Evolutionary conservation across 208 protist species (phyloP).

Genomic region (Crithidia fasciculata): DNA sequence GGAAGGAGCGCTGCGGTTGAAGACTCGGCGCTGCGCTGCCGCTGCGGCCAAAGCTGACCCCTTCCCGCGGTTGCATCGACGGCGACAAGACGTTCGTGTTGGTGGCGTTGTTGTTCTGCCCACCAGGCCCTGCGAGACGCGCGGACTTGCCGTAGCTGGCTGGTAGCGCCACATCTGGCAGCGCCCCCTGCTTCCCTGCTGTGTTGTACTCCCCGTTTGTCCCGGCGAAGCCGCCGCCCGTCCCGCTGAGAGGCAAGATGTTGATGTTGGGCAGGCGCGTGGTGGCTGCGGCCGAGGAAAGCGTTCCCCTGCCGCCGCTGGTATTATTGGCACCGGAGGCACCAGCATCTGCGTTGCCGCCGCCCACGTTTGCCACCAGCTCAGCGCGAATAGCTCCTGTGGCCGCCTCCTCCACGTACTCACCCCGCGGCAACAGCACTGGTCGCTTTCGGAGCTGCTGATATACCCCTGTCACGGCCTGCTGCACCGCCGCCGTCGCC

Average conservation of each 20-base stretch:
- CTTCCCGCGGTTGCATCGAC: not conserved
- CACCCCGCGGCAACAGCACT: constrained; percentile 62
- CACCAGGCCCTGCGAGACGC: constrained; percentile 26
- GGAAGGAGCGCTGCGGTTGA: constrained; percentile 2
- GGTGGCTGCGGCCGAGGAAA: not conserved
- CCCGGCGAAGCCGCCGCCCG: not conserved
- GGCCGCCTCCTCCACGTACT: constrained; percentile 55
- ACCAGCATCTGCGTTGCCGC: not conserved
- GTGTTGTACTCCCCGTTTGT: not conserved
- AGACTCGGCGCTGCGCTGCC: not conserved
- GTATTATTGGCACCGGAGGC: no score
- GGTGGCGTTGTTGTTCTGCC: not conserved
- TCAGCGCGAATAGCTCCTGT: constrained; percentile 55
- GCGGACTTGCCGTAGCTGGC: constrained; percentile 55
- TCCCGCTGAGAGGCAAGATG: not conserved
- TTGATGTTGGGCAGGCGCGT: constrained; percentile 9
- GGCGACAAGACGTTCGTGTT: not conserved
- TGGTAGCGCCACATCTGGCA: constrained; percentile 38
- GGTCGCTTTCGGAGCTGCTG: constrained; percentile 75
- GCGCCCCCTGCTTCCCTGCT: not conserved
- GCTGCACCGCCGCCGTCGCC: constrained; percentile 6
- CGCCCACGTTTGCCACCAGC: constrained; percentile 7
- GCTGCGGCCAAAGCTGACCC: not conserved
- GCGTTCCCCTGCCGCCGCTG: not conserved
- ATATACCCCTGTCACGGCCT: constrained; percentile 43